Conservation (phyloP, 306 rosid species). For the Inga oerstediana region DNA sequence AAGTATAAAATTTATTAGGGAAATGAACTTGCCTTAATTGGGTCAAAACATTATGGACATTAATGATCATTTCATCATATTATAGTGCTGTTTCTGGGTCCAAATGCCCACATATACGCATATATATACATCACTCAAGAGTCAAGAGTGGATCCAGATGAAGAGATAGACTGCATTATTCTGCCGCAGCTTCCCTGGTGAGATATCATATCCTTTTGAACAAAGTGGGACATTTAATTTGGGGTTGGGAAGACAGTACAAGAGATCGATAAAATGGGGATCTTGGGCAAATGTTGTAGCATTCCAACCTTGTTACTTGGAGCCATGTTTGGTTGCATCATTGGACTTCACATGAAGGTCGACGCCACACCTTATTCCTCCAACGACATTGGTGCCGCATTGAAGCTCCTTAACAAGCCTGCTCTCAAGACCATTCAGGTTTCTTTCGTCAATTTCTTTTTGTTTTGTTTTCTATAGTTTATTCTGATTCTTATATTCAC, state of each 20-base stretch:
- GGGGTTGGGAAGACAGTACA: too few relatives aligned
- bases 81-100: background rate
- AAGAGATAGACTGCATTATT: too few relatives aligned
- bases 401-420: background rate
- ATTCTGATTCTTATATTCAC: background rate
- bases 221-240: too few relatives aligned
- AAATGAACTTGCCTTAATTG: too few relatives aligned
- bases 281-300: conserved; percentile 14
- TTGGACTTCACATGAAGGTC: background rate
- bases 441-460: too few relatives aligned
- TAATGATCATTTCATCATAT: background rate
- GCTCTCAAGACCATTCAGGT: background rate
- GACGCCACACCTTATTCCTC: background rate
- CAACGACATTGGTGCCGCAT: background rate
- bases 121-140: too few relatives aligned
- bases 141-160: background rate
- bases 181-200: too few relatives aligned
- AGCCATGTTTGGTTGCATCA: conserved; percentile 24
- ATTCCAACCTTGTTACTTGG: conserved; percentile 27
- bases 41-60: background rate
- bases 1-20: background rate
- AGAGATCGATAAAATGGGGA: background rate
- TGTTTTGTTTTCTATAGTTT: background rate
- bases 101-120: background rate
- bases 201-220: too few relatives aligned